Evolutionary conservation across 257 asterid species (phyloP).

Genomic region (Ilex asprella): DNA sequence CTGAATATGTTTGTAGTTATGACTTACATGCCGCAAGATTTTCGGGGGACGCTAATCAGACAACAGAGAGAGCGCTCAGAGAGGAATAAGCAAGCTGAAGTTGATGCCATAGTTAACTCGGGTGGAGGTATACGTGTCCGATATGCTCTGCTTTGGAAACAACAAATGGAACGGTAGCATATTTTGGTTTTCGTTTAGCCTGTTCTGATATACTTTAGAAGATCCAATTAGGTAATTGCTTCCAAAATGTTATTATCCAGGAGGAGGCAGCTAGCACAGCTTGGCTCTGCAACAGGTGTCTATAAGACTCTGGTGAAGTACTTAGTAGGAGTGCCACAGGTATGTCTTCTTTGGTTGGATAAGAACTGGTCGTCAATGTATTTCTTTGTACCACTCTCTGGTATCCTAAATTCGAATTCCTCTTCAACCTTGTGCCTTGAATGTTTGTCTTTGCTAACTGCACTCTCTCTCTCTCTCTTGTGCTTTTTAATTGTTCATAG

Average conservation of each 20-base stretch:
- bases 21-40: slow-evolving; percentile 99
- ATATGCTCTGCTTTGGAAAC: slow-evolving; percentile 82
- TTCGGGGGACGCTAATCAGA: slow-evolving; percentile 86
- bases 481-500: no score
- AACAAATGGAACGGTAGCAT: slow-evolving; percentile 87
- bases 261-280: slow-evolving; percentile 88
- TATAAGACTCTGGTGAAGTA: slow-evolving; percentile 91
- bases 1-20: slow-evolving; percentile 43
- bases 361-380: slow-evolving; percentile 4
- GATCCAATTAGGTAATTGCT: background rate
- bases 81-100: slow-evolving; percentile 86
- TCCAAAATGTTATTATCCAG: slow-evolving; percentile 35
- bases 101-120: slow-evolving; percentile 69
- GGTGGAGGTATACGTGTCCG: slow-evolving; percentile 88
- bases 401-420: background rate
- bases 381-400: background rate
- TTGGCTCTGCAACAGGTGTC: slow-evolving; percentile 98
- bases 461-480: no score
- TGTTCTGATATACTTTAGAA: background rate
- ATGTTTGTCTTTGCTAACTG: no score
- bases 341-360: slow-evolving; percentile 21
- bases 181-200: slow-evolving; percentile 6
- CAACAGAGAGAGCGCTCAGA: slow-evolving; percentile 98
- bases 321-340: slow-evolving; percentile 99
- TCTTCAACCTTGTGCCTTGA: background rate